phyloP scores from a whole-genome alignment of 106 monocot genomes.

The Dioscorea alata region DNA sequence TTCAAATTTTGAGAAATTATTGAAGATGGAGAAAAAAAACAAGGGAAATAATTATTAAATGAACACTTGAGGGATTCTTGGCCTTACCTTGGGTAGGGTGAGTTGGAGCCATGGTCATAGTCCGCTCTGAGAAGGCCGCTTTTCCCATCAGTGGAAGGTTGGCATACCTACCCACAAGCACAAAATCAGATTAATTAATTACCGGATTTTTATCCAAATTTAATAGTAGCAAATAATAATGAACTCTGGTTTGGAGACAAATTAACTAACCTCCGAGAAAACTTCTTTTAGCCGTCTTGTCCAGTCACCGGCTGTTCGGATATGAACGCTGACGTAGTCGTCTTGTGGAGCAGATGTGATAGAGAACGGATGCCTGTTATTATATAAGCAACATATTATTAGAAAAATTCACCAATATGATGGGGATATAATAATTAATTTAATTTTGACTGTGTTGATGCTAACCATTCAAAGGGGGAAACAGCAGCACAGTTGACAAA shows the following conservation, averaged over 20 bases:
- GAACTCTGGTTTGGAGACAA: background rate
- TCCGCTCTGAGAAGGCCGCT: background rate
- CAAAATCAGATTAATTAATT: background rate
- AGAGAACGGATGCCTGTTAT: slow-evolving; percentile 5
- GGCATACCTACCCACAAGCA: background rate
- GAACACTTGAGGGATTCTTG: background rate
- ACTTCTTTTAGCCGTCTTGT: background rate
- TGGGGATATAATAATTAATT: background rate
- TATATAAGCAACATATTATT: background rate
- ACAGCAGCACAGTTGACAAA: slow-evolving; percentile 1
- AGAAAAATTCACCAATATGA: background rate
- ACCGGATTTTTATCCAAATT: no score
- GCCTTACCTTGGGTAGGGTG: background rate
- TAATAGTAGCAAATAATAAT: background rate
- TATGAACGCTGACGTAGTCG: slow-evolving; percentile 6
- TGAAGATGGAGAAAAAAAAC: background rate
- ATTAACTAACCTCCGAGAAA: slow-evolving; percentile 4
- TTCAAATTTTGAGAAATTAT: background rate
- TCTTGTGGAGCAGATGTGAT: slow-evolving; percentile 3
- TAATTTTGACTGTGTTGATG: background rate
- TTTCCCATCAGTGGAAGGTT: background rate
- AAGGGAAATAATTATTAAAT: background rate
- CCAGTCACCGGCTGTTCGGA: slow-evolving; percentile 2
- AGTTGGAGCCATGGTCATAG: background rate
- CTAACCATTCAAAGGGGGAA: slow-evolving; percentile 3